Base-by-base conservation (phyloP, 2,329 filamentous ascomycete genomes). In the Fusarium protoensiforme region DNA sequence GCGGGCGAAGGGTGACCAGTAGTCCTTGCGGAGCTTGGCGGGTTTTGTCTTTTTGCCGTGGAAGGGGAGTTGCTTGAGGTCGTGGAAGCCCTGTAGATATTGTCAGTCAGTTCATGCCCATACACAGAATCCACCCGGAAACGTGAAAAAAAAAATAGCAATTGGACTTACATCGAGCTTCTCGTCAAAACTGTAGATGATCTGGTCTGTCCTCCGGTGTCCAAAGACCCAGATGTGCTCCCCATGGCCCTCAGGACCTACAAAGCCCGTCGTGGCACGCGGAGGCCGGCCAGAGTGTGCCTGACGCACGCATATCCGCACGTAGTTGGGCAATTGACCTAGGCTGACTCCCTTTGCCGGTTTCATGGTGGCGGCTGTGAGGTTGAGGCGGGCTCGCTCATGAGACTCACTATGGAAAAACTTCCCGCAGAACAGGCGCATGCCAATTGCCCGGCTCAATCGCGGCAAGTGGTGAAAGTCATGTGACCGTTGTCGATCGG, bases 21-120 rank as follows among this genome's bases (percentile, higher is more conserved):
- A 89, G 83, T 93, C 91, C 81, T 90, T 92, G 67, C 91, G 90
- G 41, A 93, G 83, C 76, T 89, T 89, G 62, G 87, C 80, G 3
- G 90, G 90, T 73, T 89, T 88, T 54, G 89, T 86, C 82, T 93
- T 92, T 80, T 92, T 93, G 81, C 91, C 91, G 72, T 90, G 90
- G 84, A 88, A 93, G 56, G 89, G 87, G 68, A 93, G 81, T 78
- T 91, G 89, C 76, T 87, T 85, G 72, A 91, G 81, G 54, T 85
- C 83, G 67, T 85, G 84, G 74, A 84, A 75, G 24, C 78, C 81
- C 83, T 85, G 14, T 13, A 36, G 13, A 39, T 20, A 27, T 35
- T 29, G 11, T 24, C 46, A 9, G 54, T 73, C 16, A 68, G 61
- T n/a, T 61, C 41, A 36, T 43, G 7, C 16, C 35, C 6, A 20